Conservation (phyloP, 2,329 filamentous ascomycete species). For the Neophaeococcomyces aloes region DNA sequence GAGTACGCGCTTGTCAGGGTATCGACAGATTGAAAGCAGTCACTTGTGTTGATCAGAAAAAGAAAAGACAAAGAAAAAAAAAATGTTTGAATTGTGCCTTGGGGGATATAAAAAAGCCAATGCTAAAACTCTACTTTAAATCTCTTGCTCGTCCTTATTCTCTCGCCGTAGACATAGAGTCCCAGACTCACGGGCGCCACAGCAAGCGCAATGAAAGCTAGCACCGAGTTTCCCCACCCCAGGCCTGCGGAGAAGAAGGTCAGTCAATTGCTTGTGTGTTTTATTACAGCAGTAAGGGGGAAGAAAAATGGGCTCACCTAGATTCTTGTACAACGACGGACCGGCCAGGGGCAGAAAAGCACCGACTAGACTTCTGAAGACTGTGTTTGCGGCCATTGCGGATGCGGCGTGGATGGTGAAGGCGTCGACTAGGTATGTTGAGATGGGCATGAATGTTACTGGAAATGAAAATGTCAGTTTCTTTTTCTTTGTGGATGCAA, state of each 20-base stretch:
- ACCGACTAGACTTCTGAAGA: slow-evolving; percentile 44
- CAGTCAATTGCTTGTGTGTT: too few relatives aligned
- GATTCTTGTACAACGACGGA: slow-evolving; percentile 45
- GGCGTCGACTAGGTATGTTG: slow-evolving; percentile 55
- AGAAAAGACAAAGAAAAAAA: too few relatives aligned
- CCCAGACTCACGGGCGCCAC: slow-evolving; percentile 37
- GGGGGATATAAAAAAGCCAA: too few relatives aligned
- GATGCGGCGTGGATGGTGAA: slow-evolving; percentile 48
- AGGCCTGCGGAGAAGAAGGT: too few relatives aligned
- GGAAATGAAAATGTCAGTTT: too few relatives aligned
- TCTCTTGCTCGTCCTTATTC: slow-evolving; percentile 32
- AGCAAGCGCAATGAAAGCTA: slow-evolving; percentile 42
- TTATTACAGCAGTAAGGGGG: too few relatives aligned
- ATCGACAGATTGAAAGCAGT: too few relatives aligned
- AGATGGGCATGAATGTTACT: slow-evolving; percentile 37
- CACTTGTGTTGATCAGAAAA: too few relatives aligned
- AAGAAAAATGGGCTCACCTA: too few relatives aligned
- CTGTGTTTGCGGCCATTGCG: slow-evolving; percentile 54
- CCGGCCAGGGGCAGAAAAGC: slow-evolving; percentile 49
- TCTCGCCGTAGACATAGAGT: slow-evolving; percentile 38
- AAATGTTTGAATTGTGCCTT: too few relatives aligned
- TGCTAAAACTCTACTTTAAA: slow-evolving; percentile 14
- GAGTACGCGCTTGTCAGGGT: too few relatives aligned
- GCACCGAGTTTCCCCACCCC: slow-evolving; percentile 50
- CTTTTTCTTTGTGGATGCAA: too few relatives aligned